Percentiles rank a stretch among this genome's conserved stretches.
These are phyloP conservation scores for Piper longum DNA, from an alignment of 164 flowering plant genomes.

Conservation along the genomic window DNA sequence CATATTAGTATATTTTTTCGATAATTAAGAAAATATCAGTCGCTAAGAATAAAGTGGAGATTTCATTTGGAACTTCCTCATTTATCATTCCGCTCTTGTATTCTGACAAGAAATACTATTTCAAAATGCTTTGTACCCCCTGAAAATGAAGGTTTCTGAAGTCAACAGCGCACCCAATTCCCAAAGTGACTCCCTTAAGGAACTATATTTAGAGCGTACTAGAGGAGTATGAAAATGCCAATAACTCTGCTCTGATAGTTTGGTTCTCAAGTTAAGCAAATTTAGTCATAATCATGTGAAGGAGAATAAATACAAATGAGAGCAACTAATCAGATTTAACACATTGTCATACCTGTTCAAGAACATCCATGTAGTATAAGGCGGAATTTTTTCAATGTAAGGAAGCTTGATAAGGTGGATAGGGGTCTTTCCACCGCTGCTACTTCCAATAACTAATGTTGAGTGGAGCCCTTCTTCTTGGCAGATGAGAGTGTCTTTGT, in stretches of 20 bases:
- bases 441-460: constrained; percentile 11
- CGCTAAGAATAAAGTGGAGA: neutral
- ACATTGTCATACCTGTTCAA: constrained; percentile 45
- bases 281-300: neutral
- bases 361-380: constrained; percentile 93
- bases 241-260: too few species aligned
- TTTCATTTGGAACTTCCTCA: neutral
- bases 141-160: neutral
- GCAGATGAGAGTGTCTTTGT: constrained; percentile 30
- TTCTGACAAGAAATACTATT: neutral
- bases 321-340: neutral
- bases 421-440: constrained; percentile 5
- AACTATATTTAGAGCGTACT: neutral
- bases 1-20: too few species aligned
- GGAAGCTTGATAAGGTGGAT: constrained; percentile 44
- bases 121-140: neutral
- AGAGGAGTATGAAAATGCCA: neutral
- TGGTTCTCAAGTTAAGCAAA: neutral
- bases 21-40: too few species aligned
- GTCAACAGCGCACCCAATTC: neutral
- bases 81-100: neutral
- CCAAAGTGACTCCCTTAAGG: neutral
- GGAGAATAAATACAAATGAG: too few species aligned
- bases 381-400: constrained; percentile 53
- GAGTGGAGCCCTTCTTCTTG: constrained; percentile 35